Base-by-base conservation (phyloP, 176 grass and related monocot species). In the bread wheat (Triticum aestivum) region DNA sequence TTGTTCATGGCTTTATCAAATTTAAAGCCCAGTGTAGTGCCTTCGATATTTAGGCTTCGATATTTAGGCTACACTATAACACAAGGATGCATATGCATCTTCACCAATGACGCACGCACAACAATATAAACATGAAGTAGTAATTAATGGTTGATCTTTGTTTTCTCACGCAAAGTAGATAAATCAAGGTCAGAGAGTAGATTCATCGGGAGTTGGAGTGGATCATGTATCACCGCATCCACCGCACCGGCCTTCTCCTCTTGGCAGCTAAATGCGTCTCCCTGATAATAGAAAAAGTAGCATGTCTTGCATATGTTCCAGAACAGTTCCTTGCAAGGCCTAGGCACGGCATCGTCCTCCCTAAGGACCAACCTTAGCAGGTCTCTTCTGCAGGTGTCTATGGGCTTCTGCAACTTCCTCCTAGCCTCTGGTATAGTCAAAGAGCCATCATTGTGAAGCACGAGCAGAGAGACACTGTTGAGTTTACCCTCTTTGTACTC, bases 221-320 rank as follows among this genome's bases (percentile, higher is more conserved):
- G 87, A 18, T 74, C 59, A 21, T 59, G 20, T 34, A 89, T 74
- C 30, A 97, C 95, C 7, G 95, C 84, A 41, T 93, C 65, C 51
- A 94, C 95, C 7, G 93, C 90, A 2, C 37, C 23, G 6, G 70
- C 58, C 89, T 91, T 97, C 78, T 82, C 90, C 67, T 82, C 87
- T 0, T 89, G 79, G 1, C 88, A 97, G 68, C 79, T 92, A 54
- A 88, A 94, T n/a, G 89, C 85, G 17, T 97, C 95, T 30, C 29
- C 79, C 20, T 87, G 56, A 35, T 77, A 91, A 67, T 97, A 97
- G 87, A 93, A 97, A 26, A 91, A 74, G 70, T 91, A 58, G 61
- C 90, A 54, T n/a, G 86, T 87, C 88, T 83, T 97, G 89, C 92
- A 93, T 91, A 93, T 95, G 63, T 89, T 93, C 95, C 91, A 97